Conservation (phyloP, 169 alveolate genomes). For the Blepharisma undulans region DNA sequence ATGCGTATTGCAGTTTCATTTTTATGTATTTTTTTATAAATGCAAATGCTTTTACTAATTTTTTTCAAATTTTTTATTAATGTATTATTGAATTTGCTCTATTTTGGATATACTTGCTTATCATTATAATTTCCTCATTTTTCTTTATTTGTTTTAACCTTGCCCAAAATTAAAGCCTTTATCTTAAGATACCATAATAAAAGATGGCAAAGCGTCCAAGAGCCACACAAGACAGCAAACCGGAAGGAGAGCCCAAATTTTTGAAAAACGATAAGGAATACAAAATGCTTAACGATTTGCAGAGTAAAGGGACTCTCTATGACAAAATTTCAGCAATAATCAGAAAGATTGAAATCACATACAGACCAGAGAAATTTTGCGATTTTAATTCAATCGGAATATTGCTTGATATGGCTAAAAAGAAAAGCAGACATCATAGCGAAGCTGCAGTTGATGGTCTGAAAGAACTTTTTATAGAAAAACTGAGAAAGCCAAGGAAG, state of each 20-base stretch:
- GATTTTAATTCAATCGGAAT: constrained; percentile 16
- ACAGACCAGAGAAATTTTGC: constrained; percentile 10
- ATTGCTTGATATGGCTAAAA: constrained; percentile 6
- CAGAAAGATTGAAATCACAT: constrained; percentile 8
- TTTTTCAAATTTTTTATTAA: no score
- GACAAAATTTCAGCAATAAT: constrained; percentile 41
- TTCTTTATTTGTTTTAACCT: not conserved
- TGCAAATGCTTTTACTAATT: not conserved
- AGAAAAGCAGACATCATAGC: constrained; percentile 23
- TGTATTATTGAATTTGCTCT: not conserved
- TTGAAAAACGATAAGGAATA: constrained; percentile 1
- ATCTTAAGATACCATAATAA: not conserved
- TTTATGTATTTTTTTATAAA: not conserved
- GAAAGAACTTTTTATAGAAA: constrained; percentile 32
- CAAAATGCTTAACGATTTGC: constrained; percentile 12
- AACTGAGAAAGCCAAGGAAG: not conserved
- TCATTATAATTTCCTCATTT: not conserved
- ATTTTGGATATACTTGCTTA: not conserved
- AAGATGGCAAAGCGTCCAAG: not conserved
- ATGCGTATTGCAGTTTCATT: not conserved
- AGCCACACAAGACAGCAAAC: not conserved
- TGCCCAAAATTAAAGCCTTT: not conserved
- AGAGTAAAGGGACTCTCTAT: constrained; percentile 27
- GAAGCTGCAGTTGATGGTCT: constrained; percentile 31
- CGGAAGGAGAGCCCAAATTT: not conserved